Percentiles rank a stretch among this genome's conserved stretches.
phyloP scores from a whole-genome alignment of 2,329 filamentous ascomycete species.

The Arthroderma uncinatum region DNA sequence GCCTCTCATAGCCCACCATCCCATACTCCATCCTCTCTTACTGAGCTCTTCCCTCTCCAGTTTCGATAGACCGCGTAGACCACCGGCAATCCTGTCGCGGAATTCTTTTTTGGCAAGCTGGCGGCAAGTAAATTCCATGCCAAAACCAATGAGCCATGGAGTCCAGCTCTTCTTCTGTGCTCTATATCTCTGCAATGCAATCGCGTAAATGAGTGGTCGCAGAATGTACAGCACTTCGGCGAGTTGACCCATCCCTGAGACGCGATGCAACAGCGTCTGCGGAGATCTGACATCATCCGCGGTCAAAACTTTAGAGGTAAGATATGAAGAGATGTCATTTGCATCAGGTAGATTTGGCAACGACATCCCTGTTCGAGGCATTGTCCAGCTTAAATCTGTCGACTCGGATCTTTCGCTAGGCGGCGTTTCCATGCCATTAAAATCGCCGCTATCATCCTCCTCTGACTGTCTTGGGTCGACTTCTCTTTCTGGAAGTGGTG shows the following conservation, averaged over 20 bases:
- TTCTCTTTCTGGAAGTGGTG: constrained; percentile 76
- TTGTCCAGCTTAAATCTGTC: constrained; percentile 56
- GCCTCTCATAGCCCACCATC: constrained; percentile 95
- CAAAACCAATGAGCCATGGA: constrained; percentile 79
- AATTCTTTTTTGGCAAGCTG: constrained; percentile 64
- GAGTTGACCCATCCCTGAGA: constrained; percentile 59
- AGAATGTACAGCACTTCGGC: constrained; percentile 90
- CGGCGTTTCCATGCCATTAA: constrained; percentile 39
- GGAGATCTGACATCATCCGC: constrained; percentile 95
- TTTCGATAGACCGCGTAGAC: constrained; percentile 64
- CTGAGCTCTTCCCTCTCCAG: constrained; percentile 83
- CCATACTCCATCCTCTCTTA: constrained; percentile 78
- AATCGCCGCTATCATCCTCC: constrained; percentile 42
- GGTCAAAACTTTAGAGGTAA: constrained; percentile 80
- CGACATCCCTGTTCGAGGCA: constrained; percentile 85
- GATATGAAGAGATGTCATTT: constrained; percentile 72
- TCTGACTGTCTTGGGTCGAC: constrained; percentile 53
- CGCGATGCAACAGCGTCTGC: constrained; percentile 68
- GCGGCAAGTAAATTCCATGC: constrained; percentile 77
- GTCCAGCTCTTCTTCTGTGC: constrained; percentile 71
- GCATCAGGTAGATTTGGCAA: constrained; percentile 73
- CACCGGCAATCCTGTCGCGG: constrained; percentile 52
- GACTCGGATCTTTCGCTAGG: constrained; percentile 30
- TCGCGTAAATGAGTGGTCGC: constrained; percentile 73
- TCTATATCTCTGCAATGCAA: constrained; percentile 64